phyloP scores from a whole-genome alignment of 441 rosid genomes.

The Euphorbia celastroides region DNA sequence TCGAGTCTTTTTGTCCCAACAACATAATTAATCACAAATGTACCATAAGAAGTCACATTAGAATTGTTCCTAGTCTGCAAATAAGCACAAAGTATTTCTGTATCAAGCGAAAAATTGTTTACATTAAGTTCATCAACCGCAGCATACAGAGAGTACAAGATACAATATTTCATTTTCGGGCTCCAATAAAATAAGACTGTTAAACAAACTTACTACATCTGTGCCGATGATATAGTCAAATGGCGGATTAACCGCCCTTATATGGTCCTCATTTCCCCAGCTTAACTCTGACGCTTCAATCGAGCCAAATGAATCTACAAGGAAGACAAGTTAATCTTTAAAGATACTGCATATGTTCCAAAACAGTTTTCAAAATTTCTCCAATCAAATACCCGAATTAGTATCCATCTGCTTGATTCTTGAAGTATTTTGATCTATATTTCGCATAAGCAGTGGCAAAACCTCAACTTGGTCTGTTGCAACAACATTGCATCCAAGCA shows the following conservation, averaged over 20 bases:
- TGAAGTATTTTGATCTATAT: constrained; percentile 72
- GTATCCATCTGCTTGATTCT: constrained; percentile 67
- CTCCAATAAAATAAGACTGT: constrained; percentile 5
- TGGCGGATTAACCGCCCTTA: constrained; percentile 64
- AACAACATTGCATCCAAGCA: constrained; percentile 80
- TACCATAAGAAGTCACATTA: too few species aligned
- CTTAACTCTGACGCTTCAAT: constrained; percentile 73
- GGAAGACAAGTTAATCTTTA: constrained; percentile 10
- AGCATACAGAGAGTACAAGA: background rate
- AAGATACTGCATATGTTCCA: background rate
- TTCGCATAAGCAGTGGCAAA: constrained; percentile 71
- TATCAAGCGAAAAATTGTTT: background rate
- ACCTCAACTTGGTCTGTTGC: constrained; percentile 86
- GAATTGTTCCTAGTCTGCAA: too few species aligned
- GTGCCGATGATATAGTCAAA: constrained; percentile 91
- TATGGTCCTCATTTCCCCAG: constrained; percentile 86
- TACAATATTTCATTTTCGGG: background rate
- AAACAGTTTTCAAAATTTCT: background rate
- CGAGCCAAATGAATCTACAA: constrained; percentile 80
- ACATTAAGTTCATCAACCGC: background rate
- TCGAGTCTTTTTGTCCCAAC: background rate
- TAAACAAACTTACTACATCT: constrained; percentile 69
- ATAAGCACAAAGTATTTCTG: background rate
- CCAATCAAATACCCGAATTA: constrained; percentile 46
- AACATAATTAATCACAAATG: background rate